Evolutionary conservation across 208 protist genomes (phyloP), one percentile per base, ranked within the genome.

Genomic region (Leishmania turanica): DNA sequence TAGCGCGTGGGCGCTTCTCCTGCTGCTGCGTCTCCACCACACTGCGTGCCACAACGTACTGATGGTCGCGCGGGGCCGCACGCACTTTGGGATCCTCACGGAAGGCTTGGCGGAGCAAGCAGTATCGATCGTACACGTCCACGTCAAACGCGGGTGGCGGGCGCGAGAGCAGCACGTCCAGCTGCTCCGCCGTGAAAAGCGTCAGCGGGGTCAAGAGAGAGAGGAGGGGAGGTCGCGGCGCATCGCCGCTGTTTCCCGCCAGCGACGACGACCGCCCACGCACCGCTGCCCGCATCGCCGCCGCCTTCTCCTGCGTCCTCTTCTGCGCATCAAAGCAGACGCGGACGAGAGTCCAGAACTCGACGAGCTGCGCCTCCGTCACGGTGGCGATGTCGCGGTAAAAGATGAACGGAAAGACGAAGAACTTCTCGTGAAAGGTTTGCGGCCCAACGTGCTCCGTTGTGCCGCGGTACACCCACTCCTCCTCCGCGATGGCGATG

Each of bases 371-470:
- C 5, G 90, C 73, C 68, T 92, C 87, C 45, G 88, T 91, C 56
- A 93, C 85, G 11, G 65, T 62, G n/a, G 80, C 84, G 24, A 95
- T 66, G 69, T 95, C 83, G 56, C 94, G 92, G 68, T 89, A 75
- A 77, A 97, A 96, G 56, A 96, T 94, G 74, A 97, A 91, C 6
- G 95, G 93, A 37, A 96, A 92, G 42, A 69, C 75, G 60, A 96
- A 97, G 62, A 96, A 94, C 65, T 94, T 93, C 71, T 96, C 91
- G 85, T 90, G 94, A 73, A 97, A 97, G 37, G 87, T 88, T 45
- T 89, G 89, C 75, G 96, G 95, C 34, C 71, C 77, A 24, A 96
- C 79, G 78, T 93, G 81, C 42, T 96, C 91, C 27, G 87, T 93
- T 21, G 90, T 94, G 65, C 95, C 95, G 49, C 95, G 91, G 81